A percentile compares a stretch with the other conserved stretches of the same genome.
Conservation (phyloP, 2,329 filamentous ascomycete species). For the Apiospora marii region DNA sequence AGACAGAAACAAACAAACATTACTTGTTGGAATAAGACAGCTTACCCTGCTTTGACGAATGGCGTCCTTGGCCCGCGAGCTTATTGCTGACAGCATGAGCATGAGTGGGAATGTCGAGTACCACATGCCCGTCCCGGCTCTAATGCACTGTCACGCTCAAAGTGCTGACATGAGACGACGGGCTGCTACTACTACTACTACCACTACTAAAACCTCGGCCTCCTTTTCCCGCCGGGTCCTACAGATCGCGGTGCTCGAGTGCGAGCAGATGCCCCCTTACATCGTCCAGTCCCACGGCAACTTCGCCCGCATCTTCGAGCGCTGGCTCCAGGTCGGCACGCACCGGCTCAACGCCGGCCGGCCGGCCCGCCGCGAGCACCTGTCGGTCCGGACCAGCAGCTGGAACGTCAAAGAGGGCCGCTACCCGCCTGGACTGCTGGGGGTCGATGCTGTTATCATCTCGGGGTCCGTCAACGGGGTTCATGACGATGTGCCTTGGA, state of each 20-base stretch:
- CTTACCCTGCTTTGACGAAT: background rate
- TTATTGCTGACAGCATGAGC: conserved; percentile 24
- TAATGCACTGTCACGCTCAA: conserved; percentile 15
- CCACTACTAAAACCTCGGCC: no score
- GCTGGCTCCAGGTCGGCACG: conserved; percentile 26
- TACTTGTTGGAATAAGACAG: background rate
- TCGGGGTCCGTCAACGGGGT: conserved; percentile 27
- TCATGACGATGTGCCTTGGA: conserved; percentile 27
- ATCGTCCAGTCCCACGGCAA: conserved; percentile 25
- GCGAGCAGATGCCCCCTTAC: conserved; percentile 25
- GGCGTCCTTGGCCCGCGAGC: conserved; percentile 12
- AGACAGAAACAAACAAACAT: background rate
- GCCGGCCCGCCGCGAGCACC: background rate
- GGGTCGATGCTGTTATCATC: conserved; percentile 26
- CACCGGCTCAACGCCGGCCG: conserved; percentile 17
- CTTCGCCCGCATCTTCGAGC: conserved; percentile 27
- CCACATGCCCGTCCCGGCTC: background rate
- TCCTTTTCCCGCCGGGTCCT: background rate
- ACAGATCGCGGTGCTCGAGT: conserved; percentile 28
- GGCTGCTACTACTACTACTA: background rate
- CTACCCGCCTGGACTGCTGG: conserved; percentile 22
- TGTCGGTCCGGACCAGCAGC: conserved; percentile 14
- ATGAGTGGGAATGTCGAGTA: background rate
- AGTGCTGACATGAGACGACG: conserved; percentile 18
- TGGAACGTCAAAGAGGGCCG: conserved; percentile 23